Base-by-base conservation (phyloP, 805 yeast genomes). In the Saturnispora silvae region DNA sequence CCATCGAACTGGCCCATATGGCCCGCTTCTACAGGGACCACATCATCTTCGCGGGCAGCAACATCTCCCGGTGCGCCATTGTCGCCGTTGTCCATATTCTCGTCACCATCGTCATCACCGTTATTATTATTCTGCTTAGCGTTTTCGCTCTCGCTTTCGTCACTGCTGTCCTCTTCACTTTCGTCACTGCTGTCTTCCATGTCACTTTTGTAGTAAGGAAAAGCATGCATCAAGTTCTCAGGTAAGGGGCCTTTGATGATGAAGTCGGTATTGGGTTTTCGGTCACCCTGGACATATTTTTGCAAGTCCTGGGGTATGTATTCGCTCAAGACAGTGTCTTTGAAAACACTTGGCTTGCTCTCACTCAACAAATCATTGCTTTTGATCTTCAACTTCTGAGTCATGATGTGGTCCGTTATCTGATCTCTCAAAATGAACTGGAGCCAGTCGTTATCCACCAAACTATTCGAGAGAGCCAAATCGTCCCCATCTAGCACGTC, bases 171-270 rank as follows among this genome's bases (percentile, higher is more conserved):
- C 11, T 11, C 6, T 8, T 28, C 32, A 29, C 28, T 39, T 4
- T 31, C 30, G 24, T 35, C 42, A 5, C 24, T 43, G 24, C 34
- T 36, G 10, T 32, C 42, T 23, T 53, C 57, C 28, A 50, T 56
- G 13, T 54, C 51, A 24, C 48, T 45, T 28, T 41, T 47, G 16
- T 51, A 51, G 36, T 60, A 59, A 1, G 65, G 64, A 23, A 58
- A 42, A 34, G 51, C 46, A 15, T 51, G 50, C 25, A 52, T 39
- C 19, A 60, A 35, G 9, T 40, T 50, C 16, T 56, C 61, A 2
- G 65, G 63, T 10, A 61, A 51, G 1, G 63, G 62, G 0, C 63
- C 65, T 6, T 49, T 44, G 14, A 60, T 52, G 11, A 56, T 31
- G 36, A 55, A 56, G 32, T 59, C 61, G 25, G 46, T 47, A 22